Conservation (phyloP, 306 rosid species). For the Trifolium subterraneum region DNA sequence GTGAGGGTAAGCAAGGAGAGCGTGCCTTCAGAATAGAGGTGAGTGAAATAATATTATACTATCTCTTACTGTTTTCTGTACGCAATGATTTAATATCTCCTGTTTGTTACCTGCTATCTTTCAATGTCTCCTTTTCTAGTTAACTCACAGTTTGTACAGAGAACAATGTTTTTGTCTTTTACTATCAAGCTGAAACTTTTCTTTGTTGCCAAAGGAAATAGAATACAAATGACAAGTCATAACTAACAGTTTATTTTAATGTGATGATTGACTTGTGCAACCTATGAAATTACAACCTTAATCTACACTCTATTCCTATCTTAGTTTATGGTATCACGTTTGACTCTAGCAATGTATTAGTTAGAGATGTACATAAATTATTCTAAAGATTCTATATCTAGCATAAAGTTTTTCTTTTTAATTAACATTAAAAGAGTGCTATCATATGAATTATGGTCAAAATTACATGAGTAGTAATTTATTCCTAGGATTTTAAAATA, state of each 20-base stretch:
- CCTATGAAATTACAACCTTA: slow-evolving; percentile 39
- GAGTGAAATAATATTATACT: slow-evolving; percentile 33
- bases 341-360: slow-evolving; percentile 26
- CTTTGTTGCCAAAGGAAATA: slow-evolving; percentile 32
- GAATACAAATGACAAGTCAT: slow-evolving; percentile 28
- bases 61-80: slow-evolving; percentile 22
- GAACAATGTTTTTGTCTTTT: slow-evolving; percentile 53
- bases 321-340: slow-evolving; percentile 18
- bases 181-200: slow-evolving; percentile 35
- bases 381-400: slow-evolving; percentile 1
- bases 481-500: slow-evolving; percentile 19
- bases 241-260: slow-evolving; percentile 20
- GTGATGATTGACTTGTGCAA: slow-evolving; percentile 27
- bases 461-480: neutral
- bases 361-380: slow-evolving; percentile 6
- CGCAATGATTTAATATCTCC: slow-evolving; percentile 37
- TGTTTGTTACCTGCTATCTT: slow-evolving; percentile 44
- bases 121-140: slow-evolving; percentile 34
- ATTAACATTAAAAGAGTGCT: slow-evolving; percentile 5
- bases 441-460: slow-evolving; percentile 22
- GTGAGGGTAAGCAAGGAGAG: slow-evolving; percentile 88
- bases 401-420: neutral
- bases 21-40: slow-evolving; percentile 98
- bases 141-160: slow-evolving; percentile 26
- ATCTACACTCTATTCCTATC: neutral